Base-by-base conservation (phyloP, 2,329 filamentous ascomycete genomes). In the Neofusicoccum kwambonambiense region DNA sequence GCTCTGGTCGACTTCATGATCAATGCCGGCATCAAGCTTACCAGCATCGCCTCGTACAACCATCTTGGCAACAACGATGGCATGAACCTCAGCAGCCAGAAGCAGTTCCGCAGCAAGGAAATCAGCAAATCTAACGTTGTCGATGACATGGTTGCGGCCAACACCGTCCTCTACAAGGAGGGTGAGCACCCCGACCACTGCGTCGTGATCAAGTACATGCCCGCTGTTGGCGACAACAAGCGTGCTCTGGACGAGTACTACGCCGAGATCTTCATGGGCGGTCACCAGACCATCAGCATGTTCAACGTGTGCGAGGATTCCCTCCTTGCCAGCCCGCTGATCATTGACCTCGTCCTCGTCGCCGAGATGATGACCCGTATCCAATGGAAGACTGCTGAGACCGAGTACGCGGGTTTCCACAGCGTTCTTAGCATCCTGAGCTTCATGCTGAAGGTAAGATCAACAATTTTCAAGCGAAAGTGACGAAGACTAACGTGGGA, bases 151-250 rank as follows among this genome's bases (percentile, higher is more conserved):
- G 95, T 99, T 67, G 93, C 92, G 74, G 94, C 95, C 75, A 99
- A 99, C 83, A 84, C 81, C 58, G 89, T 98, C 57, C 86, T 99
- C 64, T 99, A 99, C 85, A 88, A 90, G 80, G 84, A 91, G 74
- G 93, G 89, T 71, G 95, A 99, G 83, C 93, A 98, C 79, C 95
- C 95, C 2, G 93, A 99, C 78, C 95, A 99, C 84, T 96, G 92
- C 66, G 95, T 99, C 66, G 95, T 99, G 72, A 99, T 99, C 88
- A 99, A 99, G 87, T 99, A 99, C 85, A 97, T 99, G 93, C 95
- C 95, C 41, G 92, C 93, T 68, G 95, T 99, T 56, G 95, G 95
- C 68, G 95, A 99, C 82, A 96, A 97, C 87, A 99, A 99, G 88
- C 93, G 95, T 76, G 95, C 95, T 63, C 86, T 99, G 63, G 95